A percentile compares a stretch with the other conserved stretches of the same genome.
Evolutionary conservation across 2,329 filamentous ascomycete genomes (phyloP).

Genomic region (Clathrospora elynae): DNA sequence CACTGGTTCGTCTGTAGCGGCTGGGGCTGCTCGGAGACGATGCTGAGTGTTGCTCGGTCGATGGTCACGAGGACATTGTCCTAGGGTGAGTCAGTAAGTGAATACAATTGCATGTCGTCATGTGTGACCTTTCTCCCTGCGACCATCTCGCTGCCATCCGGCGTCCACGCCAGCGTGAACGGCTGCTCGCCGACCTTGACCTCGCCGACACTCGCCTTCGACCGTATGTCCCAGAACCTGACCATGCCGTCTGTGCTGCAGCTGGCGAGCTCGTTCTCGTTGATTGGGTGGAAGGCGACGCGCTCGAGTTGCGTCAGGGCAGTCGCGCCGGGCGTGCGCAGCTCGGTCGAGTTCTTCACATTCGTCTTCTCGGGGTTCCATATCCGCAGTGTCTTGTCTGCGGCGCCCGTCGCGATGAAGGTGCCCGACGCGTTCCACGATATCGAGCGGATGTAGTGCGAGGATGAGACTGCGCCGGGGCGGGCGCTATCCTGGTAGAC

Average conservation of each 20-base stretch:
- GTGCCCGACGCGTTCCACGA: slow-evolving; percentile 88
- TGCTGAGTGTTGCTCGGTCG: slow-evolving; percentile 62
- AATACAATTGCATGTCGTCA: neutral
- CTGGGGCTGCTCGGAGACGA: slow-evolving; percentile 65
- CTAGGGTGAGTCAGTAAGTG: slow-evolving; percentile 45
- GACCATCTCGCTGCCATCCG: slow-evolving; percentile 70
- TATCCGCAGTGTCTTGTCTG: slow-evolving; percentile 72
- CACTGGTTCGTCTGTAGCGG: slow-evolving; percentile 71
- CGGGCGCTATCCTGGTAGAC: slow-evolving; percentile 60
- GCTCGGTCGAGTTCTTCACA: slow-evolving; percentile 74
- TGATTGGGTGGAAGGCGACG: slow-evolving; percentile 77
- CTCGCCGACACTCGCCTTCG: slow-evolving; percentile 71
- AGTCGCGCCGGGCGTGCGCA: slow-evolving; percentile 64
- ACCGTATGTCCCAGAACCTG: slow-evolving; percentile 80
- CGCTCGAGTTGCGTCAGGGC: slow-evolving; percentile 63
- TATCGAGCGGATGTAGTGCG: slow-evolving; percentile 67
- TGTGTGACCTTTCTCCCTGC: slow-evolving; percentile 71
- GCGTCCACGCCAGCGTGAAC: slow-evolving; percentile 74
- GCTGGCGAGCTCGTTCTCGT: slow-evolving; percentile 77
- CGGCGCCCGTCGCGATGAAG: slow-evolving; percentile 79
- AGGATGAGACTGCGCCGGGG: slow-evolving; percentile 39
- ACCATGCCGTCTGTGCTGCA: slow-evolving; percentile 74
- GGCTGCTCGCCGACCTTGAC: slow-evolving; percentile 66
- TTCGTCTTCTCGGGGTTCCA: slow-evolving; percentile 81
- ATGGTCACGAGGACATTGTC: slow-evolving; percentile 67